A percentile compares a stretch with the other conserved stretches of the same genome.
These are phyloP conservation scores for Acanthamoeba castellanii DNA, from an alignment of 208 protist species.

Conservation along the genomic window DNA sequence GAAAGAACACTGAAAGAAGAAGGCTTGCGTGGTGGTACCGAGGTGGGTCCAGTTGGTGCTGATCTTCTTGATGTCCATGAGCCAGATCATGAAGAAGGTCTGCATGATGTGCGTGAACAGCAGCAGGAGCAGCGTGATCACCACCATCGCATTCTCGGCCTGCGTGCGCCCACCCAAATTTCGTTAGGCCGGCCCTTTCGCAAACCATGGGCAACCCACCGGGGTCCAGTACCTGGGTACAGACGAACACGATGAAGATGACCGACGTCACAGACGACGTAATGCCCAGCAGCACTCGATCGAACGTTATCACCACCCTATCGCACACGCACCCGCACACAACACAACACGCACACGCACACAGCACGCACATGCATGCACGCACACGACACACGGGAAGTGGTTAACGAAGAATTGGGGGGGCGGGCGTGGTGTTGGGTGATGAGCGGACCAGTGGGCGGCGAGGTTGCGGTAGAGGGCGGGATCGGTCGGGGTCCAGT, in stretches of 20 bases:
- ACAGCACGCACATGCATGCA: background rate
- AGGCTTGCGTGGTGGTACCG: background rate
- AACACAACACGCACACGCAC: background rate
- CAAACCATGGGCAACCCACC: too few relatives aligned
- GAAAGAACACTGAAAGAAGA: background rate
- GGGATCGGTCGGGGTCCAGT: background rate
- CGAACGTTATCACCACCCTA: slow-evolving; percentile 62
- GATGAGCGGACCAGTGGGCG: background rate
- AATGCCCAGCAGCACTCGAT: slow-evolving; percentile 32
- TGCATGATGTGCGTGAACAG: slow-evolving; percentile 65
- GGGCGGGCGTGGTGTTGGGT: background rate
- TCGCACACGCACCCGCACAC: background rate
- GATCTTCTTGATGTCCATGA: slow-evolving; percentile 64
- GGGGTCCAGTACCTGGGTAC: background rate
- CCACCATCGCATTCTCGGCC: slow-evolving; percentile 47
- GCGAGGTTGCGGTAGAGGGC: slow-evolving; percentile 8
- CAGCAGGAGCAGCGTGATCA: slow-evolving; percentile 22
- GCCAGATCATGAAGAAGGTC: slow-evolving; percentile 63
- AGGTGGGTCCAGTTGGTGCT: background rate
- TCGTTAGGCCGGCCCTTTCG: too few relatives aligned
- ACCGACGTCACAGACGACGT: slow-evolving; percentile 45
- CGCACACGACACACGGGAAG: background rate
- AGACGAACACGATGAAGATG: slow-evolving; percentile 61
- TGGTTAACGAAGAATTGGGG: background rate
- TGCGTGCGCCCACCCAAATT: background rate